phyloP scores from a whole-genome alignment of 306 rosid genomes.

The Erythrophleum fordii region DNA sequence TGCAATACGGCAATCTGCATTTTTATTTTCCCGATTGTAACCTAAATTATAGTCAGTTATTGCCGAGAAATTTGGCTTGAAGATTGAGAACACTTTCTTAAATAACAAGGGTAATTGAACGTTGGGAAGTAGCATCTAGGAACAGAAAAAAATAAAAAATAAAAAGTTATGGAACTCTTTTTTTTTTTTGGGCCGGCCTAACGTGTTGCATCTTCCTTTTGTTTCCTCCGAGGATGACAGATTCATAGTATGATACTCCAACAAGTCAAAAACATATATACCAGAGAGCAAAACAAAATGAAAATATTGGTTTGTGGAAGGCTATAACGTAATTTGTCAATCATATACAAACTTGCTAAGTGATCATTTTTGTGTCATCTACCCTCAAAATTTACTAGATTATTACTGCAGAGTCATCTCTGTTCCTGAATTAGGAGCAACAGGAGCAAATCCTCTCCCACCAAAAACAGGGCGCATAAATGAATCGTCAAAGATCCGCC shows the following conservation, averaged over 20 bases:
- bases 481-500: slow-evolving; percentile 55
- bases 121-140: too few species aligned
- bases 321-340: background rate
- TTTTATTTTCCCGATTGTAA: too few species aligned
- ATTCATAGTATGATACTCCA: background rate
- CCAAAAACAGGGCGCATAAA: slow-evolving; percentile 74
- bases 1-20: too few species aligned
- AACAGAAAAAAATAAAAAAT: too few species aligned
- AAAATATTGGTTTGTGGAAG: background rate
- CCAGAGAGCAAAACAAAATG: background rate
- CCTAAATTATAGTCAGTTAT: too few species aligned
- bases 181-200: too few species aligned
- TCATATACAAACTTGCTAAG: background rate
- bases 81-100: too few species aligned
- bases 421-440: slow-evolving; percentile 18
- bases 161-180: too few species aligned
- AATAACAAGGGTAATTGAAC: too few species aligned
- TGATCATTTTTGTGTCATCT: background rate
- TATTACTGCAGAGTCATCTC: slow-evolving; percentile 23
- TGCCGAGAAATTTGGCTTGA: too few species aligned
- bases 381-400: background rate
- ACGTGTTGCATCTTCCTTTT: background rate
- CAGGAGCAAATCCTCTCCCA: slow-evolving; percentile 57
- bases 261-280: background rate
- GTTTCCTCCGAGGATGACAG: background rate